Conservation (phyloP, 805 yeast genomes). For the Schwanniomyces occidentalis region DNA sequence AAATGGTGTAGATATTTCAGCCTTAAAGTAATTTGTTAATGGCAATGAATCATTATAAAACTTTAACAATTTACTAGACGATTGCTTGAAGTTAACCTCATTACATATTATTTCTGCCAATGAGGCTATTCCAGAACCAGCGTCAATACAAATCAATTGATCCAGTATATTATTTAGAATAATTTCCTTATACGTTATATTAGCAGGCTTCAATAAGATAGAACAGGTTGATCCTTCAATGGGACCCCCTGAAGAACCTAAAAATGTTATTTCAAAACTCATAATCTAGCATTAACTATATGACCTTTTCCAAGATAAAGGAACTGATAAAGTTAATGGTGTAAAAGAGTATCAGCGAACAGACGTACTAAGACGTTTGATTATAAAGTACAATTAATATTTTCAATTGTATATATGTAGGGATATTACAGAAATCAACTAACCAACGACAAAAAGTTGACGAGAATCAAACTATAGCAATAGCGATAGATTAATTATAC, state of each 20-base stretch:
- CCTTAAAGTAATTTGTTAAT: slow-evolving; percentile 22
- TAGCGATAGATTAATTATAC: no score
- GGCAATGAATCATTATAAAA: slow-evolving; percentile 33
- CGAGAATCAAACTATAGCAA: no score
- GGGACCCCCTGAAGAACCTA: slow-evolving; percentile 89
- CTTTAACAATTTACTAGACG: slow-evolving; percentile 16
- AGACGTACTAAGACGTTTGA: no score
- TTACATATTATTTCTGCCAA: slow-evolving; percentile 44
- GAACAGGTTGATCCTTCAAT: slow-evolving; percentile 69
- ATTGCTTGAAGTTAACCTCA: slow-evolving; percentile 12
- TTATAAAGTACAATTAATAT: no score
- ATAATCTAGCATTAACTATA: slow-evolving; percentile 9
- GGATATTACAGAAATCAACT: no score
- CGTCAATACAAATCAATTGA: slow-evolving; percentile 65
- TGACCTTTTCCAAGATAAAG: background rate
- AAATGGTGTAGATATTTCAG: slow-evolving; percentile 27
- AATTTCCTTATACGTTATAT: slow-evolving; percentile 41
- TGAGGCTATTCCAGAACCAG: slow-evolving; percentile 70
- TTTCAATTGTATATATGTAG: no score
- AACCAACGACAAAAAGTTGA: no score
- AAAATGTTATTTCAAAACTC: slow-evolving; percentile 60
- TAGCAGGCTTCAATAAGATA: slow-evolving; percentile 59
- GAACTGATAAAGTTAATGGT: background rate
- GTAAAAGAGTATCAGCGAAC: background rate
- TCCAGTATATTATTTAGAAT: slow-evolving; percentile 22